Base-by-base conservation (phyloP, 139 green algal species). In the Parachlorella kessleri region DNA sequence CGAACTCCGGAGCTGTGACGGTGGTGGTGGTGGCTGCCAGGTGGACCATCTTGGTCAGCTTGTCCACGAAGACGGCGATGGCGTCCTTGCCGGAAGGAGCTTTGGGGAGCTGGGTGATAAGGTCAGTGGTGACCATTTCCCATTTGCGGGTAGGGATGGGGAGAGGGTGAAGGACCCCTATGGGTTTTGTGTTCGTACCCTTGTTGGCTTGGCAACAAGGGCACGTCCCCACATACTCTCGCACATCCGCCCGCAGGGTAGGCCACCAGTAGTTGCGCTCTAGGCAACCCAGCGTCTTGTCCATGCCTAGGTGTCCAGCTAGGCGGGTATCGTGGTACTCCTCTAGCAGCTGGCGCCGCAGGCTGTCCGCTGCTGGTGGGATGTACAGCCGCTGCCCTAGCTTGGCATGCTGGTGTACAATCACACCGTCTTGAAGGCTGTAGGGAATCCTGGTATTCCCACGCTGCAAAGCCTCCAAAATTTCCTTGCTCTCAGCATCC, bases 61-160 rank as follows among this genome's bases (percentile, higher is more conserved):
- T 35, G n/a, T 84, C 79, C 41, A 74, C 36, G 10, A 86, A 84
- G 0, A 86, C 78, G 6, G 88, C 24, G 35, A 95, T 88, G 40
- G 77, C 70, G 69, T 88, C 75, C 26, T 85, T 78, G n/a, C 81
- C 77, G 32, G 23, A 5, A 0, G 40, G 38, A n/a, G 74, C 87
- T 0, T 39, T 28, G 28, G 81, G 75, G 1, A 86, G 53, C 6
- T 65, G 48, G 6, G 72, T 82, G 48, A 86, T 80, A 24, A 85
- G 55, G 59, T 88, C 83, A 42, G 75, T 79, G 9, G 55, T 66
- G 3, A 85, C 40, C 42, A 23, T 36, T 40, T 85, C 73, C 78
- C 78, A 88, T 28, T 35, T 9, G 35, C 41, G 6, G 26, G 55
- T 55, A 24, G 78, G 84, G 8, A 82, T 71, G 8, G 76, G 54